Base-by-base conservation (phyloP, 164 flowering plant species). In the Vitis rupestris region DNA sequence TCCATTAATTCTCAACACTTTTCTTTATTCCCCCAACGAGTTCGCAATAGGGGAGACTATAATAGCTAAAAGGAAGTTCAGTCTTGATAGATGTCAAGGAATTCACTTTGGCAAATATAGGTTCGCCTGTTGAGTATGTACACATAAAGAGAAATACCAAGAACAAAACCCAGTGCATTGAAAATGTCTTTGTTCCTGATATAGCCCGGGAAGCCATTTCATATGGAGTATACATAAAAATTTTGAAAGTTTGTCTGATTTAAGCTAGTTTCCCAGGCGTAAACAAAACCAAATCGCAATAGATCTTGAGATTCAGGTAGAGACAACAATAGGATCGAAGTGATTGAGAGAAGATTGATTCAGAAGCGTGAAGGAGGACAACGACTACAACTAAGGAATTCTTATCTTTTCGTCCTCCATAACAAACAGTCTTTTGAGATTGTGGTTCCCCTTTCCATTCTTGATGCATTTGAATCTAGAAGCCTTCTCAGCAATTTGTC, bases 31-130 rank as follows among this genome's bases (percentile, higher is more conserved):
- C 82, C 1, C 10, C 63, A 0, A 0, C 49, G 9, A 77, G 82
- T 48, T 60, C 12, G 63, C 82, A 79, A 64, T 79, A 76, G 9
- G 82, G 79, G n/a, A 79, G 70, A 59, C 68, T 70, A 61, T 73
- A 79, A 50, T 76, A 79, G 65, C 73, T 64, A 64, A 73, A 79
- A 1, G 82, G 79, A 50, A 79, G 79, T 59, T 76, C 82, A 0
- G 82, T 79, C 13, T 79, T 75, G 60, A 79, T 75, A 1, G 79
- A 79, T 15, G 82, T 79, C 59, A 75, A 68, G 10, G 82, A 79
- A 67, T 79, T 79, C 23, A 79, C 82, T 73, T 79, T 79, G 1
- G 69, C 77, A 10, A 8, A 50, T 48, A 79, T 72, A 14, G 63
- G 16, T 9, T 76, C 68, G 4, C 67, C 57, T 50, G 47, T 27